A percentile compares a stretch with the other conserved stretches of the same genome.
Conservation (phyloP, 2,329 filamentous ascomycete species). For the Apiospora saccharicola region DNA sequence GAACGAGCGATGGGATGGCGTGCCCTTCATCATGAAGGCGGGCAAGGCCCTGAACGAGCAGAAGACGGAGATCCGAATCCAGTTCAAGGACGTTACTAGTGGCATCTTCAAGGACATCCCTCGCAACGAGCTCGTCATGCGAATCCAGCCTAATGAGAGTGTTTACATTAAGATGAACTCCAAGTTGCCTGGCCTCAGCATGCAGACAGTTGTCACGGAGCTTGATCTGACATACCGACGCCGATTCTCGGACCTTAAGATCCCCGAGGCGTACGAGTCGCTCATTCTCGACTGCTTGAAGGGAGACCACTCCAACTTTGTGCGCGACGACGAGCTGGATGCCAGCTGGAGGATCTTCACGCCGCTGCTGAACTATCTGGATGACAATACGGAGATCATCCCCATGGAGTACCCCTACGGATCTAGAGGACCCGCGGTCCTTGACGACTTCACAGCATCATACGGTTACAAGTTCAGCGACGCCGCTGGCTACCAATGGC, state of each 20-base stretch:
- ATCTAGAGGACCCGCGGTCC: slow-evolving; percentile 92
- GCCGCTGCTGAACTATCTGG: slow-evolving; percentile 95
- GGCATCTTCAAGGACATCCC: slow-evolving; percentile 99
- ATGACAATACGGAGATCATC: slow-evolving; percentile 99
- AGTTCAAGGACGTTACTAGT: slow-evolving; percentile 99
- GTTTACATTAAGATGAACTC: slow-evolving; percentile 99
- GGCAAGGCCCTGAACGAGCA: slow-evolving; percentile 99
- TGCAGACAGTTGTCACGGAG: slow-evolving; percentile 99
- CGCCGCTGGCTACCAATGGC: slow-evolving; percentile 95
- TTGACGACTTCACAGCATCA: slow-evolving; percentile 97
- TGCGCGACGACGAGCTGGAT: slow-evolving; percentile 94
- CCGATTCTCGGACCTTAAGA: slow-evolving; percentile 99
- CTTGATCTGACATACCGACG: slow-evolving; percentile 97
- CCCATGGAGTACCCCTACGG: slow-evolving; percentile 99
- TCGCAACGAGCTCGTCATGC: slow-evolving; percentile 98
- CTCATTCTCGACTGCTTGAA: slow-evolving; percentile 97
- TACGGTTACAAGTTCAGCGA: slow-evolving; percentile 99
- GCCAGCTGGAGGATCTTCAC: slow-evolving; percentile 99
- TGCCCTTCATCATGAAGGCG: slow-evolving; percentile 99
- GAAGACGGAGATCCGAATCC: slow-evolving; percentile 98
- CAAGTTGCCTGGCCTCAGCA: slow-evolving; percentile 96
- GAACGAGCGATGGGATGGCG: slow-evolving; percentile 99
- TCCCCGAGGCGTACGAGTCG: slow-evolving; percentile 98
- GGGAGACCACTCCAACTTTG: slow-evolving; percentile 99
- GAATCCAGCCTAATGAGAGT: slow-evolving; percentile 98